Evolutionary conservation across 2,329 filamentous ascomycete genomes (phyloP).

Genomic region (Chalara sp.): DNA sequence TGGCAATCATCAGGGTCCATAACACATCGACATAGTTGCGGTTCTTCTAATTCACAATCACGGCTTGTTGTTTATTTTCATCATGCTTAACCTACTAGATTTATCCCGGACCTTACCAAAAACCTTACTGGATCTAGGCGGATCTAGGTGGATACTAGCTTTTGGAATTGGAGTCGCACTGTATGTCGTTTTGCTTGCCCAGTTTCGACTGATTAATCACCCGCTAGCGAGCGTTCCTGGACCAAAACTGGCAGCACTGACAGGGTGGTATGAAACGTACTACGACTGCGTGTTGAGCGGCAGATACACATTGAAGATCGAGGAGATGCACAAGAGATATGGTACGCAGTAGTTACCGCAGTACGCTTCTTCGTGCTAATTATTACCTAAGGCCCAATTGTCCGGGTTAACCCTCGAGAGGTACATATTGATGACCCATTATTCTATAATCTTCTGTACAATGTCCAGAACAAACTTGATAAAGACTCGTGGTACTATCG

Average conservation of each 20-base stretch:
- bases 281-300: conserved; percentile 13
- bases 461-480: conserved; percentile 7
- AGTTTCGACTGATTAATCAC: no score
- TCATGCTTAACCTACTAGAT: no score
- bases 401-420: conserved; percentile 23
- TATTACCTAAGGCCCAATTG: conserved; percentile 16
- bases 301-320: conserved; percentile 12
- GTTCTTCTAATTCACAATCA: no score
- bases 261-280: conserved; percentile 20
- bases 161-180: no score
- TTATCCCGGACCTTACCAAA: no score
- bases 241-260: conserved; percentile 25
- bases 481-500: conserved; percentile 7
- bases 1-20: no score
- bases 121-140: no score
- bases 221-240: conserved; percentile 26
- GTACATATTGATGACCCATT: conserved; percentile 23
- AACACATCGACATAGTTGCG: no score
- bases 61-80: no score
- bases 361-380: background rate
- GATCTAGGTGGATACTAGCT: no score
- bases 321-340: conserved; percentile 20
- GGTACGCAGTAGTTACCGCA: conserved; percentile 4
- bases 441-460: no score
- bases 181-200: no score